phyloP scores from a whole-genome alignment of 805 yeast genomes.

The Schizosaccharomyces cryophilus region DNA sequence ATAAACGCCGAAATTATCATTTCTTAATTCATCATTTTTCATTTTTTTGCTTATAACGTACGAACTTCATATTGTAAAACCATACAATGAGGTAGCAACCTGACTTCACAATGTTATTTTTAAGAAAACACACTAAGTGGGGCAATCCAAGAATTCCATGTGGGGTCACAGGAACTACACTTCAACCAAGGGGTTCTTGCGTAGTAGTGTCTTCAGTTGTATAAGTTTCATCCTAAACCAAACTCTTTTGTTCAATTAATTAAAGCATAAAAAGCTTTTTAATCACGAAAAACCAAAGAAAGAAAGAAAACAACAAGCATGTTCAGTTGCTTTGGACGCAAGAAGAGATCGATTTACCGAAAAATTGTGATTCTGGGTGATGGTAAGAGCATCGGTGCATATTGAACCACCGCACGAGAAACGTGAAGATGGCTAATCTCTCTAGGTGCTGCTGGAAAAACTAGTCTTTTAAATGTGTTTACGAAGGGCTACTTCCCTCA shows the following conservation, averaged over 20 bases:
- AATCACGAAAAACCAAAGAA: background rate
- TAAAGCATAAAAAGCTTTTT: no score
- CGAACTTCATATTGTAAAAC: no score
- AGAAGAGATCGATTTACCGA: conserved; percentile 14
- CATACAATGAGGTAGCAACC: no score
- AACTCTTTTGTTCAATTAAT: background rate
- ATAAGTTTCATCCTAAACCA: background rate
- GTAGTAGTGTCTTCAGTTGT: background rate
- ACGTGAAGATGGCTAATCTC: background rate
- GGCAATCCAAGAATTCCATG: no score
- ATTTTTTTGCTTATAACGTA: no score
- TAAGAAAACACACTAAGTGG: no score
- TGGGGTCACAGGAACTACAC: no score
- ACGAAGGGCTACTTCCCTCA: conserved; percentile 95
- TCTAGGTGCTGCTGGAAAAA: conserved; percentile 97
- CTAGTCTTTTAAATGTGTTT: conserved; percentile 79
- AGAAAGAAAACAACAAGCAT: conserved; percentile 10
- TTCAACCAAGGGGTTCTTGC: background rate
- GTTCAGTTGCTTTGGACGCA: conserved; percentile 22
- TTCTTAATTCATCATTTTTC: no score
- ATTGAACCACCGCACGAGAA: background rate
- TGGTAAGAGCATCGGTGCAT: conserved; percentile 2
- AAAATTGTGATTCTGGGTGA: conserved; percentile 10
- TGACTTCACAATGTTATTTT: no score
- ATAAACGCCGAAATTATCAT: no score